Conservation (phyloP, 2,329 filamentous ascomycete genomes). For the Arthrobotrys entomopaga region DNA sequence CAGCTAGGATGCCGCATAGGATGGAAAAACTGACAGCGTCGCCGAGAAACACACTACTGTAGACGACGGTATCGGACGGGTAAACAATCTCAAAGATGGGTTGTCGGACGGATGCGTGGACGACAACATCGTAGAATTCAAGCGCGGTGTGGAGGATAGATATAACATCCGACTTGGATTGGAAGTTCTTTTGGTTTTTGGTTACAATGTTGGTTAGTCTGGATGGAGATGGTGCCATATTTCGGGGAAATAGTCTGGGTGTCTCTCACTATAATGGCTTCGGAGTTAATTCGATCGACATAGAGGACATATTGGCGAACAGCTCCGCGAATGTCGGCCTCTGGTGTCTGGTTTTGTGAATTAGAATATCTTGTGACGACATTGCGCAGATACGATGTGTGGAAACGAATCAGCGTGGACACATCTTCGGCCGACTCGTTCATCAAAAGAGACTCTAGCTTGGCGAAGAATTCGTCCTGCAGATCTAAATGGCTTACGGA, state of each 20-base stretch:
- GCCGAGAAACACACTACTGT: slow-evolving; percentile 74
- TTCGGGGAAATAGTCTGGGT: not conserved
- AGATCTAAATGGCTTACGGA: slow-evolving; percentile 64
- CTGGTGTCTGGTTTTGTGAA: slow-evolving; percentile 37
- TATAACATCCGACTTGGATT: slow-evolving; percentile 32
- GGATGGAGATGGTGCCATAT: not conserved
- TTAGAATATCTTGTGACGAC: slow-evolving; percentile 18
- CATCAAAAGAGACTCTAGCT: slow-evolving; percentile 67
- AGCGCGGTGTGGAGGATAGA: slow-evolving; percentile 67
- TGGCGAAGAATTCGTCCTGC: slow-evolving; percentile 65
- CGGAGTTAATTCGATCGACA: slow-evolving; percentile 53
- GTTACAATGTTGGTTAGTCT: no score
- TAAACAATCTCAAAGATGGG: slow-evolving; percentile 71
- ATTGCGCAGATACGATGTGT: slow-evolving; percentile 71
- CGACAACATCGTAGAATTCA: slow-evolving; percentile 75
- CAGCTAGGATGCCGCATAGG: slow-evolving; percentile 74
- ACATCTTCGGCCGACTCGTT: slow-evolving; percentile 68
- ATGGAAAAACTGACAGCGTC: slow-evolving; percentile 74
- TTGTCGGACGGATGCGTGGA: slow-evolving; percentile 63
- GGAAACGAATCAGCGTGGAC: slow-evolving; percentile 72
- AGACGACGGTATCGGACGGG: slow-evolving; percentile 74
- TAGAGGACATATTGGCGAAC: slow-evolving; percentile 56
- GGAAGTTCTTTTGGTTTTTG: slow-evolving; percentile 15
- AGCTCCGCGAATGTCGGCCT: slow-evolving; percentile 47
- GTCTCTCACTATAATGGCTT: slow-evolving; percentile 22